Percentiles rank a stretch among this genome's conserved stretches.
These are phyloP conservation scores for Areca catechu DNA, from an alignment of 176 grass and related monocot species.

Conservation along the genomic window DNA sequence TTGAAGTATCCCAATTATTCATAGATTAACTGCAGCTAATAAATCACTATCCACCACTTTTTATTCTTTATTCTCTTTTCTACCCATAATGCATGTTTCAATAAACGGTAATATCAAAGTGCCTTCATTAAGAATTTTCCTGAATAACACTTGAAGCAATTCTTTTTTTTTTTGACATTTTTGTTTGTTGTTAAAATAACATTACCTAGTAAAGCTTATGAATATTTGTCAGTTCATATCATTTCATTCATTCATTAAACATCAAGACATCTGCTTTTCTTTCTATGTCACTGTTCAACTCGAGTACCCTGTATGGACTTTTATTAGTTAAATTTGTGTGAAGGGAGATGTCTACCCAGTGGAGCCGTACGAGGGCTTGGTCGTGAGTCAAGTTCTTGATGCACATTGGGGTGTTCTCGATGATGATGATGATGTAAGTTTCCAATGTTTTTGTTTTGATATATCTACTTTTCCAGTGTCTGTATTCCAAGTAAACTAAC, in stretches of 20 bases:
- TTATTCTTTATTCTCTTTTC: no score
- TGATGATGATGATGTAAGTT: slow-evolving; percentile 92
- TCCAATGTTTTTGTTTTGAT: background rate
- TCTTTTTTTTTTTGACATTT: no score
- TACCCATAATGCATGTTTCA: no score
- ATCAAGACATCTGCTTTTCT: slow-evolving; percentile 5
- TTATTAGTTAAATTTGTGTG: background rate
- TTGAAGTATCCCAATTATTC: no score
- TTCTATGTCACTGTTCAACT: slow-evolving; percentile 6
- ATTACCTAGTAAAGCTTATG: background rate
- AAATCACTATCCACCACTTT: no score
- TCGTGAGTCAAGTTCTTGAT: slow-evolving; percentile 72
- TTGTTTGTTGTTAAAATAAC: no score
- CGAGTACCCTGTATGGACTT: background rate
- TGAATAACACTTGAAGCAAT: no score
- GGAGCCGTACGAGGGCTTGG: slow-evolving; percentile 44
- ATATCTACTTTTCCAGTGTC: no score
- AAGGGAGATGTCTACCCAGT: slow-evolving; percentile 98
- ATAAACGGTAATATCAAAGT: no score
- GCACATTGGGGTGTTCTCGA: slow-evolving; percentile 92
- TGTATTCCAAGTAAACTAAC: no score
- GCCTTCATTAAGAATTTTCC: no score
- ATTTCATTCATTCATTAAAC: background rate
- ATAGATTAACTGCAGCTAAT: no score
- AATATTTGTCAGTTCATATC: slow-evolving; percentile 1